phyloP scores from a whole-genome alignment of 139 green algal species.

The Gonium pectorale region DNA sequence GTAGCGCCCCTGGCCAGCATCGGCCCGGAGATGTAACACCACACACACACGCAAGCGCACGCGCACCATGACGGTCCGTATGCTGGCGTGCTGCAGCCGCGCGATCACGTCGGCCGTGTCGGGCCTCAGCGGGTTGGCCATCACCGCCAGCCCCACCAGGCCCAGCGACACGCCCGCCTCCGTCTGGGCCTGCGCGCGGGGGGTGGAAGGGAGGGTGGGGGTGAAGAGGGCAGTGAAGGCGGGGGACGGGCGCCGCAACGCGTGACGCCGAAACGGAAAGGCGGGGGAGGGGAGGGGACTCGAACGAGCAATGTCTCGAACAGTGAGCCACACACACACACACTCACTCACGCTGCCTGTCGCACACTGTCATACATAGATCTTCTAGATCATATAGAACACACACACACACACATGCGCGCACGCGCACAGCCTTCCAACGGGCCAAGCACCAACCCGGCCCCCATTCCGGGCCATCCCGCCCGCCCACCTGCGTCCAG shows the following conservation, averaged over 20 bases:
- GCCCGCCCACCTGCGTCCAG: slow-evolving; percentile 23
- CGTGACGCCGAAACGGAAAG: too few species aligned
- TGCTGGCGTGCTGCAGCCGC: slow-evolving; percentile 58
- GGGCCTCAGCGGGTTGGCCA: slow-evolving; percentile 63
- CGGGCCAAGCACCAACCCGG: background rate
- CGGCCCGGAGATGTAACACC: too few species aligned
- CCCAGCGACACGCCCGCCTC: slow-evolving; percentile 46
- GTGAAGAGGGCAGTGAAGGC: too few species aligned
- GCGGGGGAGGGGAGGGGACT: too few species aligned
- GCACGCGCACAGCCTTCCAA: background rate
- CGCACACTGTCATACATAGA: too few species aligned
- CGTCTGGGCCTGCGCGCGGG: slow-evolving; percentile 51
- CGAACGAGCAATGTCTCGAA: too few species aligned
- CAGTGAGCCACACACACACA: too few species aligned
- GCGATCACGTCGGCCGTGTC: slow-evolving; percentile 54
- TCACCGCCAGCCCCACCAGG: slow-evolving; percentile 66
- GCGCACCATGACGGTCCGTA: slow-evolving; percentile 62
- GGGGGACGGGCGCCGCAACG: too few species aligned
- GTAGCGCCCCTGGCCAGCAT: too few species aligned
- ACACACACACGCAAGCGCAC: too few species aligned
- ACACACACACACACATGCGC: background rate
- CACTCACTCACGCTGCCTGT: too few species aligned
- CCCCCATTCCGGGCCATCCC: background rate
- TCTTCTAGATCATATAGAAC: too few species aligned
- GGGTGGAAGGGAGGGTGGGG: background rate